Evolutionary conservation across 768 basidiomycete genomes (phyloP), one percentile per base, ranked within the genome.

Genomic region (Boletus bicolor): DNA sequence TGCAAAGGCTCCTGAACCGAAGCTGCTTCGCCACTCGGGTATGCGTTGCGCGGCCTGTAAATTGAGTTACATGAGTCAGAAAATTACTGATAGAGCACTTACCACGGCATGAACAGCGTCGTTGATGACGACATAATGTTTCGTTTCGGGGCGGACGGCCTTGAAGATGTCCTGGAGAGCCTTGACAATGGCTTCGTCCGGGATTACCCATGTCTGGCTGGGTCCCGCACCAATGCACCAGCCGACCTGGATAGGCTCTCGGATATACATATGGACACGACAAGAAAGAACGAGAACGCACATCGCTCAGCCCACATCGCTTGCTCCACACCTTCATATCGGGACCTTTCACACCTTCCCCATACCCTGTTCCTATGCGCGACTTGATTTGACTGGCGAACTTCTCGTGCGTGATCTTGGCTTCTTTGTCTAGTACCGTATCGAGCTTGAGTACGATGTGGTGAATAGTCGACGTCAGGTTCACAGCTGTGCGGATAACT

Each of bases 311-410:
- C 7, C 82, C 83, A 47, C 86, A 84, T 14, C 84, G 87, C 66
- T 90, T 86, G 64, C 79, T 82, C 94, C 96, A 98, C 17, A 96
- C 84, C 67, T 87, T 93, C 86, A 88, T 91, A 68, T 98, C 94
- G 5, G 93, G 91, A 2, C 87, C 87, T 65, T 91, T 93, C 3
- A 83, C 84, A 56, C 79, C 79, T 41, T 79, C 83, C 3, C 68
- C 70, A 28, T 71, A 68, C 17, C 86, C 90, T 21, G 87, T 91
- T 11, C 95, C 95, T 56, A 98, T 79, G 47, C 93, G 83, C 10
- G 82, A 81, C 73, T 99, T 96, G 46, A 98, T 88, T 70, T 93
- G 85, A 35, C 84, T 80, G 5, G 92, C 84, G 42, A 98, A 83
- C 64, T 84, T 79, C 61, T 94, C 92, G 65, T 99, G 96, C 0